phyloP scores from a whole-genome alignment of 2,329 filamentous ascomycete species.

The Peltaster fructicola region DNA sequence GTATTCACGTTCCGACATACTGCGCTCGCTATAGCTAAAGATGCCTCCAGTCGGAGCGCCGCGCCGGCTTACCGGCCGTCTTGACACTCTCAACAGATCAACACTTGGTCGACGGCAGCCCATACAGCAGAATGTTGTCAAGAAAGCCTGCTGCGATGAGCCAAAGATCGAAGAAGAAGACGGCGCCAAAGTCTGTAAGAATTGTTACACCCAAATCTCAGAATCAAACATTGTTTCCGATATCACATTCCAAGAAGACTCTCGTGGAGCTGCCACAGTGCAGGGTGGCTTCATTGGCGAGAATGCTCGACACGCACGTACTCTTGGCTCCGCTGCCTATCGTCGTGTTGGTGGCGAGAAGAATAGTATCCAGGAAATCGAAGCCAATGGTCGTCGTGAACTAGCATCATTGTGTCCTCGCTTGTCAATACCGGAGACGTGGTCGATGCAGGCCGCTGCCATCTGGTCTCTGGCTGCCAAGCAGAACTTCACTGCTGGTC shows the following conservation, averaged over 20 bases:
- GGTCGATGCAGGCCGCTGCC: slow-evolving; percentile 22
- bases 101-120: too few relatives aligned
- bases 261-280: slow-evolving; percentile 70
- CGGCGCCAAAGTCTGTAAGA: slow-evolving; percentile 46
- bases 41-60: too few relatives aligned
- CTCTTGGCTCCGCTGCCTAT: slow-evolving; percentile 31
- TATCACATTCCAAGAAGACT: slow-evolving; percentile 75
- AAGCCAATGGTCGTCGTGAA: slow-evolving; percentile 24
- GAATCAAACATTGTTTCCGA: slow-evolving; percentile 85
- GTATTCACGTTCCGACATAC: too few relatives aligned
- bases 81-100: too few relatives aligned
- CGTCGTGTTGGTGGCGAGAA: slow-evolving; percentile 28
- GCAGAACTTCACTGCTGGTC: slow-evolving; percentile 59
- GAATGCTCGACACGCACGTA: slow-evolving; percentile 63
- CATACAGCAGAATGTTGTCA: too few relatives aligned
- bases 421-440: slow-evolving; percentile 20
- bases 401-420: slow-evolving; percentile 22
- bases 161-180: slow-evolving; percentile 15
- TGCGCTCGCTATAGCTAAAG: too few relatives aligned
- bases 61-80: too few relatives aligned
- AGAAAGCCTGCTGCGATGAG: slow-evolving; percentile 10
- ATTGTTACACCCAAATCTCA: slow-evolving; percentile 69
- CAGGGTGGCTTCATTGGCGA: slow-evolving; percentile 79
- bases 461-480: slow-evolving; percentile 36
- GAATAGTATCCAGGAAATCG: slow-evolving; percentile 40